Conservation (phyloP, 192 early-diverging fungal species). For the Coemansia sp. region DNA sequence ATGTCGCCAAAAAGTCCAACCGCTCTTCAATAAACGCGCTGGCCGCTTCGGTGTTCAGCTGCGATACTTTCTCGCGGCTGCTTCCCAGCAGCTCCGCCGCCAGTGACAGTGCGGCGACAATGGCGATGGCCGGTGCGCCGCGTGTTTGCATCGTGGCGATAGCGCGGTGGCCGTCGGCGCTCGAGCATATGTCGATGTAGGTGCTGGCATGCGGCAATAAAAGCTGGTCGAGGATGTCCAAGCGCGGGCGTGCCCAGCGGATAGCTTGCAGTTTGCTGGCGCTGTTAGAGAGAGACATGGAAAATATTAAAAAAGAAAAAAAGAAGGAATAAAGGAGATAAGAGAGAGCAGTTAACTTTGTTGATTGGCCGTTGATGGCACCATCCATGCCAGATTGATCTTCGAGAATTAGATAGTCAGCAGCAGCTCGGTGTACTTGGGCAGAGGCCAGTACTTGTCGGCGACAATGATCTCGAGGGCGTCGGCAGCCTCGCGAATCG, state of each 20-base stretch:
- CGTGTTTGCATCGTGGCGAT: constrained; percentile 94
- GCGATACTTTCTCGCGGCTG: constrained; percentile 13
- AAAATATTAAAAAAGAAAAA: not conserved
- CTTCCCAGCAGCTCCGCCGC: constrained; percentile 66
- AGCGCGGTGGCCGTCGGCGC: constrained; percentile 76
- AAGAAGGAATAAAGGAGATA: not conserved
- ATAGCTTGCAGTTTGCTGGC: constrained; percentile 40
- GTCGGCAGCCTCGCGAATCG: constrained; percentile 69
- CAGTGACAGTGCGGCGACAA: constrained; percentile 89
- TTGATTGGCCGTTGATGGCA: not conserved
- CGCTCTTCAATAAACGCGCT: constrained; percentile 54
- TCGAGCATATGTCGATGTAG: constrained; percentile 65
- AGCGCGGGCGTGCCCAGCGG: constrained; percentile 42
- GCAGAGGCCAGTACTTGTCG: constrained; percentile 96
- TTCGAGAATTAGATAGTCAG: constrained; percentile 59
- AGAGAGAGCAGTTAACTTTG: not conserved
- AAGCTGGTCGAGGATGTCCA: constrained; percentile 90
- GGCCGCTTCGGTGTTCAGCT: constrained; percentile 28
- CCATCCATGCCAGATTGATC: not conserved
- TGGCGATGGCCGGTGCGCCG: constrained; percentile 96
- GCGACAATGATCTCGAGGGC: constrained; percentile 76
- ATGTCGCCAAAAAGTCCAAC: constrained; percentile 81
- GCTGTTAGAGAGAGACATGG: not conserved
- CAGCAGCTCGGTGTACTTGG: constrained; percentile 95
- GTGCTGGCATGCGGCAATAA: constrained; percentile 81